Conservation (phyloP, 1,139 yeast genomes). For the Pichia sp. region DNA sequence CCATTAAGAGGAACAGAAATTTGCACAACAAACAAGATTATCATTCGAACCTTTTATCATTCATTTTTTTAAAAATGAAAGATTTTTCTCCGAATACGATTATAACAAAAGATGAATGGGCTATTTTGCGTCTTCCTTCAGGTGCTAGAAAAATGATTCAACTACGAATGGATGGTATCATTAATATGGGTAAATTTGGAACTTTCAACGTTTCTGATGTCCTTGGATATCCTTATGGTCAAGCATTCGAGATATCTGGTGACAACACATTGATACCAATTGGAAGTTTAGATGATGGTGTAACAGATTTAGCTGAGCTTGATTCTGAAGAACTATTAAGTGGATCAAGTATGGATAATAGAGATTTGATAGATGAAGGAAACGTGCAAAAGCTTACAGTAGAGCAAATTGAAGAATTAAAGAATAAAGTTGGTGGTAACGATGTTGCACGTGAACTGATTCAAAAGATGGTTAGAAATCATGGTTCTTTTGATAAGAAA, state of each 20-base stretch:
- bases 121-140: constrained; percentile 71
- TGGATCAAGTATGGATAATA: constrained; percentile 47
- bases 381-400: constrained; percentile 66
- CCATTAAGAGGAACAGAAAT: no score
- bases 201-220: constrained; percentile 67
- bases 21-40: no score
- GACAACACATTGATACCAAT: constrained; percentile 48
- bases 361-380: constrained; percentile 66
- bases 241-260: constrained; percentile 75
- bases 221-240: constrained; percentile 79
- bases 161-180: constrained; percentile 48
- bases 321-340: constrained; percentile 22
- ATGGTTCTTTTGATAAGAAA: constrained; percentile 80
- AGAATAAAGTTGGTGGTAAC: constrained; percentile 55
- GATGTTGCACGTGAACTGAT: constrained; percentile 75
- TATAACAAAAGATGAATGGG: constrained; percentile 43
- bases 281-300: constrained; percentile 29
- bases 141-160: constrained; percentile 67
- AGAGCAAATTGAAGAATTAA: constrained; percentile 75
- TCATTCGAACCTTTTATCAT: not conserved
- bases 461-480: constrained; percentile 73
- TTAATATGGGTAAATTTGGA: constrained; percentile 88
- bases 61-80: not conserved
- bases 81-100: constrained; percentile 23
- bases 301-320: constrained; percentile 15